phyloP scores from a whole-genome alignment of 306 rosid genomes.

The Clitoria ternatea region DNA sequence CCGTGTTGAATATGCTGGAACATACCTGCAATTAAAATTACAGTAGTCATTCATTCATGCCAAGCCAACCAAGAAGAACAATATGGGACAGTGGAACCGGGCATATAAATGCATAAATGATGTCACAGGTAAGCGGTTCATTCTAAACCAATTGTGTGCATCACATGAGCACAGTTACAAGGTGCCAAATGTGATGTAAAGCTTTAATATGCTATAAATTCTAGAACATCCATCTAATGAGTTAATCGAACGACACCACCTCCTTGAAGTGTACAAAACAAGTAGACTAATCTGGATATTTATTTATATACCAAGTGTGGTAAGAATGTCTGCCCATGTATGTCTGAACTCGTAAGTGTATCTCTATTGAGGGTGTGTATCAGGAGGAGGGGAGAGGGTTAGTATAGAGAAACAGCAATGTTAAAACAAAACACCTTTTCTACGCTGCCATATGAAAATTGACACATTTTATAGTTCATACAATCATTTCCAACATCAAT shows the following conservation, averaged over 20 bases:
- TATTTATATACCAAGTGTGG: too few species aligned
- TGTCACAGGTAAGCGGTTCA: background rate
- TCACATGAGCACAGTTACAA: background rate
- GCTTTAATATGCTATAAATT: background rate
- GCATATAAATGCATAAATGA: background rate
- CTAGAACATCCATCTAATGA: too few species aligned
- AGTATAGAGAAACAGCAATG: too few species aligned
- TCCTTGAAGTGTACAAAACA: too few species aligned
- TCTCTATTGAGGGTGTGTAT: too few species aligned
- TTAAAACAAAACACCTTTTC: background rate
- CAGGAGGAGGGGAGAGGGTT: too few species aligned
- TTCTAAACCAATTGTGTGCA: background rate
- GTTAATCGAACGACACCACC: too few species aligned
- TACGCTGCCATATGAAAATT: background rate
- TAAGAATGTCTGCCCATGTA: too few species aligned
- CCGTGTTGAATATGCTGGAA: constrained; percentile 73
- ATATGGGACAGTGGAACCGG: background rate
- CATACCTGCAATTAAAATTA: background rate
- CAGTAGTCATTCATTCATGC: background rate
- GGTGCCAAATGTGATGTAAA: background rate
- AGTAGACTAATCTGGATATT: too few species aligned
- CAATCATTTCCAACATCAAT: background rate
- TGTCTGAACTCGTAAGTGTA: too few species aligned
- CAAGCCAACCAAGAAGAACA: background rate
- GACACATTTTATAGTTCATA: background rate